Evolutionary conservation across 176 grass and related monocot species (phyloP), one percentile per base, ranked within the genome.

Genomic region (Leersia perrieri): DNA sequence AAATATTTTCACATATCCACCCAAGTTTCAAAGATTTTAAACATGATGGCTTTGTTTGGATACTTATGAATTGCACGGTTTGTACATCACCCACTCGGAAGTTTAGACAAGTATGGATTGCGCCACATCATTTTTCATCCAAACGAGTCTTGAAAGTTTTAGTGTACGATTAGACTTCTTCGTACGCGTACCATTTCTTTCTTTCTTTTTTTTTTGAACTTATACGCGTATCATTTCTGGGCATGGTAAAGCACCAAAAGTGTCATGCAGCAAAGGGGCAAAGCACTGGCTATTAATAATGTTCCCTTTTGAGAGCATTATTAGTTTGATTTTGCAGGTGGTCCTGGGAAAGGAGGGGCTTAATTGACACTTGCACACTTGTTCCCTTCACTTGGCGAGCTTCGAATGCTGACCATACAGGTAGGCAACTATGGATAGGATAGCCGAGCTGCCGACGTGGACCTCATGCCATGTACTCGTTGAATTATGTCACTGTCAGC

Each of bases 401-500:
- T 38, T 44, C 22, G 32, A 33, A 34, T 40, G 70, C 82, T 80
- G 70, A 62, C 81, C 82, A 75, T 74, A 33, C 64, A 58, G 49
- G 11, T 60, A 38, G 32, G 83, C 83, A 18, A 20, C 76, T 66
- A 14, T 53, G 80, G 86, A 88, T 83, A 85, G 27, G 53, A 41
- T 80, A 51, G 55, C 32, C 27, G 79, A 42, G 40, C 69, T 63
- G 64, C 39, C 33, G 79, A 42, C 11, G 39, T 64, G 73, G 63
- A 75, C 80, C 34, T 9, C 68, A 58, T 76, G 64, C 78, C 33
- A 16, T 26, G 11, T n/a, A 11, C 41, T 55, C 3, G 30, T 68
- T 51, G 11, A 5, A 26, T 40, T 55, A 35, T 8, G 35, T 84
- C 67, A 13, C 60, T 73, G 74, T 82, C 73, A 25, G 3, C 27